These are phyloP conservation scores for Kokia cookei DNA, from an alignment of 441 rosid genomes.

Conservation along the genomic window DNA sequence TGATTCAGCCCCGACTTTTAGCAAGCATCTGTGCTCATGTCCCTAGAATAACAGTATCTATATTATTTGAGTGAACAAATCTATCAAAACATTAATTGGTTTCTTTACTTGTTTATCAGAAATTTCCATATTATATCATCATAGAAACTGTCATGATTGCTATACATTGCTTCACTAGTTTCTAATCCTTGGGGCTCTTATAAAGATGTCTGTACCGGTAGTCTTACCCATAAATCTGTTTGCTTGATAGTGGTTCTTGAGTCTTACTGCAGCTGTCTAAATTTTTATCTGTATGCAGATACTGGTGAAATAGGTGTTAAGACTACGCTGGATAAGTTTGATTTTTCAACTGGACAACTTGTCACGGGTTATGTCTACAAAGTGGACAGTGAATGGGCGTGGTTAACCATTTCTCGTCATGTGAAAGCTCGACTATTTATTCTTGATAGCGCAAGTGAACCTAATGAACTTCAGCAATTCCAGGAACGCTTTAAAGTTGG, in stretches of 20 bases:
- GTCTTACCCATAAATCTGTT: neutral
- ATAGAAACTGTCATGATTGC: neutral
- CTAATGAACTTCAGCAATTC: conserved; percentile 72
- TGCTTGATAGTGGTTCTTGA: conserved; percentile 5
- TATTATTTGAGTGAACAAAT: neutral
- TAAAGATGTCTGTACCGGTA: neutral
- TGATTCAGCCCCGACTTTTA: too few species aligned
- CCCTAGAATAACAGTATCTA: neutral
- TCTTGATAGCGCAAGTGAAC: conserved; percentile 75
- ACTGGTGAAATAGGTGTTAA: conserved; percentile 28
- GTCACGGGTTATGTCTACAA: conserved; percentile 81
- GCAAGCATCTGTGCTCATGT: too few species aligned
- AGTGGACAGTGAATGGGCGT: conserved; percentile 87
- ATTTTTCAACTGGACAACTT: conserved; percentile 51
- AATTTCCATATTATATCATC: neutral
- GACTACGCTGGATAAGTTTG: conserved; percentile 28
- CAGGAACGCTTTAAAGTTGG: conserved; percentile 58
- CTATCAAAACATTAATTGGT: neutral
- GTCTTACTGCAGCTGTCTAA: conserved; percentile 3
- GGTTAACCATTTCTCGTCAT: conserved; percentile 72
- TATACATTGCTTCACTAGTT: neutral
- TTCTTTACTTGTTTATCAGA: neutral
- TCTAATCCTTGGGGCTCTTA: neutral
- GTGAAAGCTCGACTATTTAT: conserved; percentile 67
- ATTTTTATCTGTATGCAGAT: conserved; percentile 27